Conservation (phyloP, 805 yeast species). For the Zygosaccharomyces siamensis region DNA sequence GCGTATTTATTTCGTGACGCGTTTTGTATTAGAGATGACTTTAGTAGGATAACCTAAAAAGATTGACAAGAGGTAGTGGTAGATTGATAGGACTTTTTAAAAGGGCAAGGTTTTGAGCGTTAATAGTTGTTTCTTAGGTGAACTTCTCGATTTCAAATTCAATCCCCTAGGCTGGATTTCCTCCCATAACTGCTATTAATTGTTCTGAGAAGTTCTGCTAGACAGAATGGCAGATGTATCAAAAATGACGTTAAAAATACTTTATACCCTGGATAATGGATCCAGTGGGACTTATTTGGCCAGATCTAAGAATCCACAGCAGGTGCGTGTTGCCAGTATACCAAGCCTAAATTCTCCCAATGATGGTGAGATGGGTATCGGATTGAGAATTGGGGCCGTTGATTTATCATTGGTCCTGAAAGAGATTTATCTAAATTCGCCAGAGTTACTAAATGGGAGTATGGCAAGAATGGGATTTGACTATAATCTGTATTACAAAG, state of each 20-base stretch:
- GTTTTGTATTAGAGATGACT: constrained; percentile 2
- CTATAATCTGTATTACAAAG: constrained; percentile 34
- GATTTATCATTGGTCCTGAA: constrained; percentile 24
- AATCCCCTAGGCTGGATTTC: background rate
- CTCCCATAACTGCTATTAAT: background rate
- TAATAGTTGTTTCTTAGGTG: background rate
- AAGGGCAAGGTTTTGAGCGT: background rate
- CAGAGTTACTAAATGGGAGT: constrained; percentile 30
- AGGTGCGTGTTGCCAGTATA: constrained; percentile 26
- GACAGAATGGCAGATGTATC: constrained; percentile 21
- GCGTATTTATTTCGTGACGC: constrained; percentile 2
- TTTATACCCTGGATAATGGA: constrained; percentile 31
- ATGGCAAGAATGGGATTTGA: constrained; percentile 19
- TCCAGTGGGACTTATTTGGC: constrained; percentile 30
- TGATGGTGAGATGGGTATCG: constrained; percentile 11
- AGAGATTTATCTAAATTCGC: constrained; percentile 32
- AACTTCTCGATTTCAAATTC: background rate
- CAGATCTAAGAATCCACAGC: constrained; percentile 27
- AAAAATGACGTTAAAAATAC: constrained; percentile 33
- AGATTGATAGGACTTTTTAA: background rate
- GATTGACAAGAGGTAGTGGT: background rate
- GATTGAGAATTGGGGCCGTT: constrained; percentile 31
- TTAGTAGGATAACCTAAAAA: background rate
- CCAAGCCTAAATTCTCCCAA: constrained; percentile 20
- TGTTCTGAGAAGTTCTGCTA: background rate